Percentiles rank a stretch among this genome's conserved stretches.
Conservation (phyloP, 1,284 basidiomycete genomes). For the Naganishia albida region DNA sequence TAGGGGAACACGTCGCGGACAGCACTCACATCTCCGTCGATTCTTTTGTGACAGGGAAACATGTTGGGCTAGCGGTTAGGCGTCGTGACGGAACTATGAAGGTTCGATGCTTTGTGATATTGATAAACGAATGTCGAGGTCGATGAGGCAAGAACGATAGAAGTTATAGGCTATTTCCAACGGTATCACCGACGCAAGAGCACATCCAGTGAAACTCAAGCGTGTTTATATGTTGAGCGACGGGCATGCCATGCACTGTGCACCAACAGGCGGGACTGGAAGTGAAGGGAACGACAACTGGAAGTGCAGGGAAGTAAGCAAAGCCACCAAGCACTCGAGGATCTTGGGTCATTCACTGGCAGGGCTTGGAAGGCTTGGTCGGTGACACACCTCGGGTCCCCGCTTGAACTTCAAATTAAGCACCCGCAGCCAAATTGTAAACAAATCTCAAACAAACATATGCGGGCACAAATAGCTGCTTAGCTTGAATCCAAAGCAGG, state of each 20-base stretch:
- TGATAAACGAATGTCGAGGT: background rate
- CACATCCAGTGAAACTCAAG: no score
- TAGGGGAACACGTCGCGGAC: background rate
- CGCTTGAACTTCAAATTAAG: conserved; percentile 10
- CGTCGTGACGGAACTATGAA: background rate
- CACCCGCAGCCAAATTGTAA: conserved; percentile 11
- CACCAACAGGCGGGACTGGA: background rate
- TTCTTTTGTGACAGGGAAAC: conserved; percentile 18
- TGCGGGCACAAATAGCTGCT: no score
- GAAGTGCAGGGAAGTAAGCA: background rate
- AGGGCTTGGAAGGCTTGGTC: background rate
- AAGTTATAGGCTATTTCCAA: background rate
- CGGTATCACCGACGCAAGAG: background rate
- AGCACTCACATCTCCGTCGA: background rate
- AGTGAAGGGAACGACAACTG: background rate
- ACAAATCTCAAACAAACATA: no score
- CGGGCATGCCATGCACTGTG: background rate
- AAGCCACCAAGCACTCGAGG: background rate
- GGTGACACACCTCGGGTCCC: background rate
- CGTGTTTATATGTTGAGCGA: background rate
- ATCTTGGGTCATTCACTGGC: background rate
- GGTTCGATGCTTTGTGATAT: background rate
- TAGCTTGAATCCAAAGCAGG: no score
- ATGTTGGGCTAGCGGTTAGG: background rate
- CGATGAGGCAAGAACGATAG: background rate